Evolutionary conservation across 1,139 yeast genomes (phyloP).

Genomic region (Kluyveromyces sp.): DNA sequence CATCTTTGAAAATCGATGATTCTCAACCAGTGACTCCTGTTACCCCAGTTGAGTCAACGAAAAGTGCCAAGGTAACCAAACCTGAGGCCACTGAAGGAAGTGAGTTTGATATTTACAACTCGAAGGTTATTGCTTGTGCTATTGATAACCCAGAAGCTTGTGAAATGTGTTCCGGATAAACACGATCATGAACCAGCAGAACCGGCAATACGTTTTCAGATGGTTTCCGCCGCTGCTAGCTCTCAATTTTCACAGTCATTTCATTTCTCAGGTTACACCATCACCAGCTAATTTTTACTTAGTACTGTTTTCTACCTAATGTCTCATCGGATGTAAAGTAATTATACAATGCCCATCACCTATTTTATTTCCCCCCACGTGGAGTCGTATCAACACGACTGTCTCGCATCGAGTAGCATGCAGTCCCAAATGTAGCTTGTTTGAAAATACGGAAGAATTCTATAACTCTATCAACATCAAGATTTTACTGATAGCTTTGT

Average conservation of each 20-base stretch:
- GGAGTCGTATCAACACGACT: not conserved
- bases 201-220: not conserved
- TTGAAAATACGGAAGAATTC: too few species aligned
- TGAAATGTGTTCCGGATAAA: conserved; percentile 96
- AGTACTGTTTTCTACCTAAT: not conserved
- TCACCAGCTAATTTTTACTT: not conserved
- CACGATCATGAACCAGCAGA: not conserved
- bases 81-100: conserved; percentile 28
- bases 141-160: conserved; percentile 95
- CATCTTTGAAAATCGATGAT: conserved; percentile 30
- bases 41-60: conserved; percentile 19
- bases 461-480: too few species aligned
- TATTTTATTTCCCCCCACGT: not conserved
- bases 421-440: too few species aligned
- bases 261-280: not conserved
- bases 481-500: too few species aligned
- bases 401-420: too few species aligned
- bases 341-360: not conserved
- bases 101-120: conserved; percentile 71
- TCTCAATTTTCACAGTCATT: not conserved
- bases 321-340: not conserved
- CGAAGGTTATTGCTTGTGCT: conserved; percentile 93
- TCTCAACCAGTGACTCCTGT: conserved; percentile 30
- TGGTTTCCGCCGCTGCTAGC: not conserved
- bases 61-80: conserved; percentile 14